A percentile compares a stretch with the other conserved stretches of the same genome.
These are phyloP conservation scores for Venturia effusa DNA, from an alignment of 2,329 filamentous ascomycete species.

Conservation along the genomic window DNA sequence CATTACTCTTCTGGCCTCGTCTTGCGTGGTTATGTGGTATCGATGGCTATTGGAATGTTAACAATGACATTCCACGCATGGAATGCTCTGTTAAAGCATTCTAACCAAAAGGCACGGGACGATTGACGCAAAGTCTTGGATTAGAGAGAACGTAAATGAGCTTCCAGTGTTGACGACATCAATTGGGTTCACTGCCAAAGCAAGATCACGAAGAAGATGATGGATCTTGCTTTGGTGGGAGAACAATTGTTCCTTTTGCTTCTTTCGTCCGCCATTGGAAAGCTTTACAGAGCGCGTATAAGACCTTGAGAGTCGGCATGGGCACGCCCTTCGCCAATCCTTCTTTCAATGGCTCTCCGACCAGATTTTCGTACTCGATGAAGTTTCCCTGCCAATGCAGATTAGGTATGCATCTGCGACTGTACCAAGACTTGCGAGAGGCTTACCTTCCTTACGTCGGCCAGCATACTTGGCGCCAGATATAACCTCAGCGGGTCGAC, in stretches of 20 bases:
- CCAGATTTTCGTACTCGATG: slow-evolving; percentile 45
- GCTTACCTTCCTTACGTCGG: slow-evolving; percentile 37
- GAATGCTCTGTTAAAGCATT: background rate
- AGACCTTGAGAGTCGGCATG: slow-evolving; percentile 37
- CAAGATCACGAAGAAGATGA: background rate
- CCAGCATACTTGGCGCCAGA: slow-evolving; percentile 44
- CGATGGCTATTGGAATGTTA: background rate
- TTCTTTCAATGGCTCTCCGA: slow-evolving; percentile 46
- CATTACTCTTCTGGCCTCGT: background rate
- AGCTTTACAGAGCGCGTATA: slow-evolving; percentile 39
- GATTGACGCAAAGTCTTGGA: background rate
- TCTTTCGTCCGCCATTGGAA: slow-evolving; percentile 41
- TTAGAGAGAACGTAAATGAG: background rate
- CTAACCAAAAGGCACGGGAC: background rate
- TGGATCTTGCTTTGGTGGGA: background rate
- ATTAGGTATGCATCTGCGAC: slow-evolving; percentile 12
- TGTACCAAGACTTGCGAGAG: slow-evolving; percentile 14
- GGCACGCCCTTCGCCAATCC: slow-evolving; percentile 37
- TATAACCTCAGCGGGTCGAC: slow-evolving; percentile 39
- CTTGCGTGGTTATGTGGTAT: background rate
- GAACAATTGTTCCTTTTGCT: slow-evolving; percentile 24
- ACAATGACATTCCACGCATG: background rate
- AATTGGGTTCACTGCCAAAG: background rate
- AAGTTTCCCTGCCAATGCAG: slow-evolving; percentile 32
- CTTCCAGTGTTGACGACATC: background rate